A percentile compares a stretch with the other conserved stretches of the same genome.
phyloP scores from a whole-genome alignment of 768 basidiomycete species.

The Mrakia blollopis region DNA sequence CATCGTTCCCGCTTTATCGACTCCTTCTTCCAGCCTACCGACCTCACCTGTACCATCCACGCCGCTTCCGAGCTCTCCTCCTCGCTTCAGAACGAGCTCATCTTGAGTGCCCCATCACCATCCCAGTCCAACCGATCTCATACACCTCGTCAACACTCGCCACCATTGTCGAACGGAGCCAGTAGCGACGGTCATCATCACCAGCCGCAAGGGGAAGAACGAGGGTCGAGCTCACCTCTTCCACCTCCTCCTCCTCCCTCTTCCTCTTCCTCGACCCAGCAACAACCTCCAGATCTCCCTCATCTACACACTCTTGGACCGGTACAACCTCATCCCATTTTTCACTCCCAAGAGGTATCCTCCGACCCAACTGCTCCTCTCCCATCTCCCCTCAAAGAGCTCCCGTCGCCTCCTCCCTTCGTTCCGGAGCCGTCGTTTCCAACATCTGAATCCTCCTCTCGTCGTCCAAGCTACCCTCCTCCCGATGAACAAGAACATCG shows the following conservation, averaged over 20 bases:
- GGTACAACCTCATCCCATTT: background rate
- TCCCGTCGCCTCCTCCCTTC: background rate
- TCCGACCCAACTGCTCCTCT: background rate
- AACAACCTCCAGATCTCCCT: background rate
- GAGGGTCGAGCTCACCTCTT: background rate
- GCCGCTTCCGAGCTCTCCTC: background rate
- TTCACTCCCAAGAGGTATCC: background rate
- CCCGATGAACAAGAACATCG: background rate
- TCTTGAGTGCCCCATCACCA: background rate
- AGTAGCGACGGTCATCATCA: background rate
- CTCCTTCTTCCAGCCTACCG: background rate
- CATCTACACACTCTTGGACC: background rate
- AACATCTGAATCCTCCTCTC: no score
- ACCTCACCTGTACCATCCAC: background rate
- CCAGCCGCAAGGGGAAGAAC: no score
- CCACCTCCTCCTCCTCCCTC: background rate
- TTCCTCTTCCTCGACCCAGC: background rate
- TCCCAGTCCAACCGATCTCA: background rate
- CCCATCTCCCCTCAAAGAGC: constrained; percentile 5
- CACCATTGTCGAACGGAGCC: background rate
- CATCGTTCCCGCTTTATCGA: background rate
- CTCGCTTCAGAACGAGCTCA: background rate
- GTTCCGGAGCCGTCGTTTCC: background rate
- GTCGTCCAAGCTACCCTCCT: background rate
- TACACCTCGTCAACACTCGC: background rate